phyloP scores from a whole-genome alignment of 2,329 filamentous ascomycete genomes.

The Trichoderma koningii region DNA sequence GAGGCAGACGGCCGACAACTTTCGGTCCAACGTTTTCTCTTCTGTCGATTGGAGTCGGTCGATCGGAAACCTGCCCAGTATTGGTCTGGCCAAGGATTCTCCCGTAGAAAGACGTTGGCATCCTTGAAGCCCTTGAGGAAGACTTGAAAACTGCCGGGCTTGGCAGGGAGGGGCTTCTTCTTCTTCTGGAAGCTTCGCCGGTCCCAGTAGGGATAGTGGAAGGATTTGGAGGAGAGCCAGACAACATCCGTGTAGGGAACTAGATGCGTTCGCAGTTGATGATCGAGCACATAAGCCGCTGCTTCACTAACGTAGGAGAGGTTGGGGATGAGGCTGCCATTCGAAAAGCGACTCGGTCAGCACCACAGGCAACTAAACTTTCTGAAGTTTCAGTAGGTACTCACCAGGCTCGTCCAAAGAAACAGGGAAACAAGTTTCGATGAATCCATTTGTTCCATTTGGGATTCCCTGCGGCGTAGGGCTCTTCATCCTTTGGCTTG shows the following conservation, averaged over 20 bases:
- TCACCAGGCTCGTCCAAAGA: slow-evolving; percentile 87
- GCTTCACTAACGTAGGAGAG: slow-evolving; percentile 97
- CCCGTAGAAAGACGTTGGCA: slow-evolving; percentile 89
- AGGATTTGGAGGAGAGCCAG: slow-evolving; percentile 90
- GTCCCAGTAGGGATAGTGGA: slow-evolving; percentile 98
- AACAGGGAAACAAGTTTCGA: slow-evolving; percentile 94
- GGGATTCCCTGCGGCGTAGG: slow-evolving; percentile 92
- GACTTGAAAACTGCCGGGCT: slow-evolving; percentile 94
- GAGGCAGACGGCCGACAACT: slow-evolving; percentile 68
- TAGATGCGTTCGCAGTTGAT: slow-evolving; percentile 83
- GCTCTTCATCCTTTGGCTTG: slow-evolving; percentile 98
- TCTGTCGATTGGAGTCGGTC: slow-evolving; percentile 66
- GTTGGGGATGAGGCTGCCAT: slow-evolving; percentile 79
- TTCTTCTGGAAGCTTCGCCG: slow-evolving; percentile 84
- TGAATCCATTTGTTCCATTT: slow-evolving; percentile 99
- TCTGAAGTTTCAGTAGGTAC: slow-evolving; percentile 33
- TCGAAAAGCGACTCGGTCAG: slow-evolving; percentile 9
- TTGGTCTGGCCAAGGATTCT: slow-evolving; percentile 97
- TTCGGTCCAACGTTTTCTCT: slow-evolving; percentile 75
- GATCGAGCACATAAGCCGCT: slow-evolving; percentile 92
- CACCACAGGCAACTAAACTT: background rate
- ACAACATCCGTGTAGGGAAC: slow-evolving; percentile 98
- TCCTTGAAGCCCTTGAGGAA: slow-evolving; percentile 97
- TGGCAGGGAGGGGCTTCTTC: slow-evolving; percentile 82
- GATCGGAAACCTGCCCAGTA: slow-evolving; percentile 70